Base-by-base conservation (phyloP, 1,139 yeast species). In the Taiozyma sp. region DNA sequence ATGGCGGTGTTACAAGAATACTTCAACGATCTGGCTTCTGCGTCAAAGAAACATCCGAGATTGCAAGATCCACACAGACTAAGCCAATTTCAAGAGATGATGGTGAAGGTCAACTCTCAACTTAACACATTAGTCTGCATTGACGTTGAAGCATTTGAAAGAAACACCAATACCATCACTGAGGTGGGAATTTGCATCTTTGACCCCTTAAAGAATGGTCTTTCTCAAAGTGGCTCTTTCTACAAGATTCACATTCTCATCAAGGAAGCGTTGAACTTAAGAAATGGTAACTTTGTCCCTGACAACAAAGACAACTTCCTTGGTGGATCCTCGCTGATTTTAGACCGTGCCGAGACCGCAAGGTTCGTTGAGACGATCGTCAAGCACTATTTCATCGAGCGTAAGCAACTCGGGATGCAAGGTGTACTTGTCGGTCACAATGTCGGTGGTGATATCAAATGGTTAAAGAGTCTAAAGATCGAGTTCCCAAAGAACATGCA, bases 141-240 rank as follows among this genome's bases (percentile, higher is more conserved):
- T 22, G 93, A 86, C 63, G 71, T 84, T 11, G 93, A 86, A 63
- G 85, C 86, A 5, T 83, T 72, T 70, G 95, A 86, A 59, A 59
- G 66, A 19, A 65, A 75, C 53, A 69, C 67, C 10, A 59, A 68
- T 19, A 55, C 68, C 11, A 70, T 85, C 24, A 84, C 88, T 0
- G 95, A 86, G 62, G 75, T 85, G 46, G 95, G 95, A 3, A 67
- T 86, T 3, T 73, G 87, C 3, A 75, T 85, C 6, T 85, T 79
- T 62, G 88, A 84, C 55, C 88, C 90, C 19, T 53, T 67, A 5
- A 50, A 63, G 32, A 61, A 62, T 22, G 68, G 68, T n/a, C 46
- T 53, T 45, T 67, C 79, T 5, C 55, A 72, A 37, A 52, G 68
- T 13, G 86, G 86, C 0, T 66, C 69, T 35, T 67, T 79, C 44